Base-by-base conservation (phyloP, 306 rosid genomes). In the Rosa multiflora region DNA sequence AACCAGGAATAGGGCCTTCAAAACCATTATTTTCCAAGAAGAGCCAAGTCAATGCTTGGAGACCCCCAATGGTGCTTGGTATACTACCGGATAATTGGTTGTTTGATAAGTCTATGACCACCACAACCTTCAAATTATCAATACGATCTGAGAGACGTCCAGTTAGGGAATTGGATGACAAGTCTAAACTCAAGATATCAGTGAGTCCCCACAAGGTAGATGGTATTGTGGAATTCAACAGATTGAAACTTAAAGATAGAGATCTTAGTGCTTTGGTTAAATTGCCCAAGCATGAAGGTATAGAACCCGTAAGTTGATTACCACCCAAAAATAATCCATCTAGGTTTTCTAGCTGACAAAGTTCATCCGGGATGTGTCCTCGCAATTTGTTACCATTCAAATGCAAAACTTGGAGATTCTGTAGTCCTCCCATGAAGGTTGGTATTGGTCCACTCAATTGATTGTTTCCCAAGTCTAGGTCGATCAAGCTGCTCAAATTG, bases 241-340 rank as follows among this genome's bases (percentile, higher is more conserved):
- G 0, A 47, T 75, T 75, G 43, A 42, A 75, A 4, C 7, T 7
- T 43, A 75, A 15, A n/a, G 15, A 2, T 20, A 78, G 47, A 3
- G 0, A 2, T 43, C 46, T 78, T 1, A 70, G 69, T 0, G 35
- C 35, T 32, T 0, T 32, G 35, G 35, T 32, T 32, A 32, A 32
- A 32, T 32, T 32, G 0, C 35, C 35, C 35, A 32, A 23, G 37
- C 82, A 72, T 0, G 73, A 7, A 18, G 78, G 82, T 29, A 79
- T 40, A 0, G 67, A 46, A 8, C 78, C 56, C 14, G 18, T 48
- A 0, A 79, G 47, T 35, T 79, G 72, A 39, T 75, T 75, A 1
- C 13, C 0, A 42, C 8, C 17, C 39, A 58, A 0, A 13, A 0
- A 0, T 17, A 74, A 21, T 0, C 0, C 0, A n/a, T 26, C 0